Percentiles rank a stretch among this genome's conserved stretches.
Conservation (phyloP, 192 early-diverging fungal genomes). For the Umbelopsis ramanniana region DNA sequence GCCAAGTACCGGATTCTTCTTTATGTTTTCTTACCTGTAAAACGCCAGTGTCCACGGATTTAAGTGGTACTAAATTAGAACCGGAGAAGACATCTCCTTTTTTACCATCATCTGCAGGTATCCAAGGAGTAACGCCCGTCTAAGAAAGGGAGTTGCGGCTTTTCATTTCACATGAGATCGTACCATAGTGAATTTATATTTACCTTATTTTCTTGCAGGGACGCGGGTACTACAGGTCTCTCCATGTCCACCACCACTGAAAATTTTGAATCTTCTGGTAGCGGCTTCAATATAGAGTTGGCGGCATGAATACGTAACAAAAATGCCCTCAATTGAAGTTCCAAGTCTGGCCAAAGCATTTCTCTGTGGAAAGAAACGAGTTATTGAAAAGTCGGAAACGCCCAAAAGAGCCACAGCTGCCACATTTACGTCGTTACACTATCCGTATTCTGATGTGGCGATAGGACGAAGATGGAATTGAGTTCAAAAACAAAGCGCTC, state of each 20-base stretch:
- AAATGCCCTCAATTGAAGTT: background rate
- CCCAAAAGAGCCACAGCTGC: conserved; percentile 10
- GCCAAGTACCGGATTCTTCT: too few relatives aligned
- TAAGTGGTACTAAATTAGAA: conserved; percentile 3
- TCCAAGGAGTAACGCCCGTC: conserved; percentile 16
- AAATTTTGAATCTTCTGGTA: background rate
- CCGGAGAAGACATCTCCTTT: background rate
- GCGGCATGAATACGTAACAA: background rate
- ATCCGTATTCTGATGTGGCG: conserved; percentile 12
- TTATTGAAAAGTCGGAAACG: background rate
- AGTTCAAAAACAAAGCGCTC: conserved; percentile 17
- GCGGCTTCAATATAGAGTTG: background rate
- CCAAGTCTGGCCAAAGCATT: background rate
- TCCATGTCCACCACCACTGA: background rate
- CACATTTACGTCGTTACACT: conserved; percentile 15
- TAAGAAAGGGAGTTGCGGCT: background rate
- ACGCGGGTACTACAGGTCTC: background rate
- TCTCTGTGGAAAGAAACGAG: background rate
- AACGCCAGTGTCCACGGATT: background rate
- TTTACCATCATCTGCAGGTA: background rate
- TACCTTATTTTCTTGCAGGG: background rate
- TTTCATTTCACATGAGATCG: background rate
- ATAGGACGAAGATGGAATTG: background rate
- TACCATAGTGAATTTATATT: background rate
- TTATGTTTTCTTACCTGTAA: background rate